A percentile compares a stretch with the other conserved stretches of the same genome.
Conservation (phyloP, 2,329 filamentous ascomycete species). For the Bipolaris cookei region DNA sequence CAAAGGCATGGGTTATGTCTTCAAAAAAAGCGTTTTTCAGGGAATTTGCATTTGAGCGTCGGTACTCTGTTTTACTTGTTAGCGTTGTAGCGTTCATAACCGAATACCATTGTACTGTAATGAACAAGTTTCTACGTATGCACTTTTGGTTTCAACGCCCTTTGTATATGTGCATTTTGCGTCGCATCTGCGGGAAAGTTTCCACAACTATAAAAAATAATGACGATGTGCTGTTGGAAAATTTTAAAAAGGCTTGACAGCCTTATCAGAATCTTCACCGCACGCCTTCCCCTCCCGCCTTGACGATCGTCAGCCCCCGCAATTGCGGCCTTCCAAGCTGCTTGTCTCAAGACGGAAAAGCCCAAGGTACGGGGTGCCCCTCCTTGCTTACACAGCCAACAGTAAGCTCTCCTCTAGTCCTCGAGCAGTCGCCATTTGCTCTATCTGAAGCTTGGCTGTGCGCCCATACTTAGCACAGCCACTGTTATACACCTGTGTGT, state of each 20-base stretch:
- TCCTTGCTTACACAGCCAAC: conserved; percentile 25
- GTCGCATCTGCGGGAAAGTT: neutral
- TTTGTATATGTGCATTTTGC: neutral
- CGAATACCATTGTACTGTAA: conserved; percentile 21
- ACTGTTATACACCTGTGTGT: too few relatives aligned
- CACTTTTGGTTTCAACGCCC: neutral
- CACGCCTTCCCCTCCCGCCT: neutral
- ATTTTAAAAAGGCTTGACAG: neutral
- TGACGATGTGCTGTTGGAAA: neutral
- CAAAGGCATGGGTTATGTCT: conserved; percentile 11
- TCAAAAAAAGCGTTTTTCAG: conserved; percentile 18
- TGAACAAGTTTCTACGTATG: conserved; percentile 1
- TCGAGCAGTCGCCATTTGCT: conserved; percentile 11
- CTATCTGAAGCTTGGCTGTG: conserved; percentile 11
- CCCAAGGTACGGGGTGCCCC: conserved; percentile 17
- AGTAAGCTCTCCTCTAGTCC: conserved; percentile 13
- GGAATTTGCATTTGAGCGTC: conserved; percentile 22
- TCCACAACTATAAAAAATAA: neutral
- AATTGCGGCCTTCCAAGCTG: conserved; percentile 9
- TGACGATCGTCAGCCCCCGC: conserved; percentile 23
- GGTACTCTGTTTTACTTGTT: conserved; percentile 15
- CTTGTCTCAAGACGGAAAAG: conserved; percentile 14
- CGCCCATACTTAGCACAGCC: neutral
- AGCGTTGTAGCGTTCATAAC: conserved; percentile 28
- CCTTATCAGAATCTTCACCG: conserved; percentile 8